Evolutionary conservation across 2,329 filamentous ascomycete genomes (phyloP), one percentile per base, ranked within the genome.

Genomic region (Fusarium albidum): DNA sequence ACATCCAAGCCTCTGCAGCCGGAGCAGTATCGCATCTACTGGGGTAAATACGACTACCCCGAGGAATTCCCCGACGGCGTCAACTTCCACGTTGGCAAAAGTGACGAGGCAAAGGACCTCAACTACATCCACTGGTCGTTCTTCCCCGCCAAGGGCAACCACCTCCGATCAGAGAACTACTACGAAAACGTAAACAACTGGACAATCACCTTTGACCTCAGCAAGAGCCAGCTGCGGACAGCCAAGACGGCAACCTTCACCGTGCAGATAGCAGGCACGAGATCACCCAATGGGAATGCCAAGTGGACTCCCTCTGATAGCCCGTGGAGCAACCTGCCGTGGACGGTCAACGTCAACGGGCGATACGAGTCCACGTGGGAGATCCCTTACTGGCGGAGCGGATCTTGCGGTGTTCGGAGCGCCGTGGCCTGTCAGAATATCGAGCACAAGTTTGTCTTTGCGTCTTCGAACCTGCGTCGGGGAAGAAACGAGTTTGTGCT

Each of bases 51-150:
- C 55, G 83, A 87, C 58, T 87, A 81, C 58, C 72, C 76, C 0
- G 67, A 73, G 1, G 84, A 88, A 26, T 87, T 86, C 55, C 83
- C 84, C 0, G 55, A 79, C 0, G 83, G 84, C 2, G 76, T 87
- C 1, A 76, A 72, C 13, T 88, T 82, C 66, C 75, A 78, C 5
- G 76, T 88, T 1, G 83, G 83, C 3, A 69, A 78, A 57, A 78
- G 77, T 45, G 67, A 80, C 6, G 73, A 74, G n/a, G 70, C 69
- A 0, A 63, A 71, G 3, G 80, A 84, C 54, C 73, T 85, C 40
- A 87, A 87, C 65, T 86, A 86, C 40, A 79, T 87, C 1, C 85
- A 88, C 62, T 88, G 84, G 85, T 81, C 79, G 33, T 82, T 84
- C 9, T 86, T 84, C 55, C 83, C 83, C 1, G 79, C 80, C 2